phyloP scores from a whole-genome alignment of 352 stramenopile species.

The Lagenidium giganteum region DNA sequence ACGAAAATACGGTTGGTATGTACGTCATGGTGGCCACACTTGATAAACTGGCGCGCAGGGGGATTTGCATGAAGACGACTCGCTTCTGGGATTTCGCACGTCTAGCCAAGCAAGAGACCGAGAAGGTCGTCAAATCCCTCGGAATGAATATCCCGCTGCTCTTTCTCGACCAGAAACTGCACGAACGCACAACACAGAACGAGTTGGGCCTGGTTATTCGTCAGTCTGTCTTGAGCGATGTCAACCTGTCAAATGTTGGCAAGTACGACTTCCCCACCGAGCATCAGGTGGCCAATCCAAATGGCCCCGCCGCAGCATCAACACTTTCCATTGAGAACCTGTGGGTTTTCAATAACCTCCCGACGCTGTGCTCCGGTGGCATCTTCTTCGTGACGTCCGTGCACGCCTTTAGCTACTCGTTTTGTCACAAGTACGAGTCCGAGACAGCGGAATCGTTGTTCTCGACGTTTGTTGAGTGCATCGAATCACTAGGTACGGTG shows the following conservation, averaged over 20 bases:
- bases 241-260: constrained; percentile 6
- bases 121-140: neutral
- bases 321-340: constrained; percentile 4
- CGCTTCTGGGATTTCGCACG: constrained; percentile 14
- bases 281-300: too few relatives aligned
- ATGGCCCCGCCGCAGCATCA: too few relatives aligned
- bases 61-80: neutral
- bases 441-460: too few relatives aligned
- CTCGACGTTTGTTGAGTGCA: too few relatives aligned
- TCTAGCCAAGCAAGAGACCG: constrained; percentile 3
- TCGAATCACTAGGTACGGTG: too few relatives aligned
- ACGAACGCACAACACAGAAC: neutral
- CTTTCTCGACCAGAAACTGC: constrained; percentile 6
- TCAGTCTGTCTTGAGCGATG: constrained; percentile 1
- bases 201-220: constrained; percentile 1
- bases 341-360: neutral
- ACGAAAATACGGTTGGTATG: constrained; percentile 20
- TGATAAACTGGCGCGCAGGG: neutral
- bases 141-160: neutral
- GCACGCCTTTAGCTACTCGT: constrained; percentile 2
- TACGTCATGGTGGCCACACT: constrained; percentile 11
- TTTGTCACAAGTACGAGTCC: constrained; percentile 14
- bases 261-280: constrained; percentile 1
- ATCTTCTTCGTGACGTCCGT: constrained; percentile 11
- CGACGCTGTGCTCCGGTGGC: constrained; percentile 1